Conservation (phyloP, 139 green algal species). For the Chlamydomonas sp. region DNA sequence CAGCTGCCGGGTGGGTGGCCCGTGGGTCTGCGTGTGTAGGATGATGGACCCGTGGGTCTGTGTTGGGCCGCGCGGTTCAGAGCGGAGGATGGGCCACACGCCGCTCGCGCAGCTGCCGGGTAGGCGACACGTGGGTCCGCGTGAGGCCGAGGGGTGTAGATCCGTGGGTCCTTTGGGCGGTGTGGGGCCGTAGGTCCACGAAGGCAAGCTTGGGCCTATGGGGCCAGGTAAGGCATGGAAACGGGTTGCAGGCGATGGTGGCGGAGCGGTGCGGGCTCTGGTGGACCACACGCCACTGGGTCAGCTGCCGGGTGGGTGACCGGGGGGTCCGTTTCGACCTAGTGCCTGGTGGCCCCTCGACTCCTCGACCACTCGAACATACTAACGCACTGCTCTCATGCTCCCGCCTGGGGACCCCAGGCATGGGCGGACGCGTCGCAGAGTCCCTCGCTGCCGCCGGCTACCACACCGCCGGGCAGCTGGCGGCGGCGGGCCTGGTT, state of each 20-base stretch:
- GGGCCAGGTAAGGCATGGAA: neutral
- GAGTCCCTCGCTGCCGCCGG: neutral
- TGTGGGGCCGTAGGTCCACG: neutral
- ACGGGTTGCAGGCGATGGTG: neutral
- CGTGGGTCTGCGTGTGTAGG: neutral
- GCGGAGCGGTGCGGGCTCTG: too few species aligned
- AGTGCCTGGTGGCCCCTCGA: too few species aligned
- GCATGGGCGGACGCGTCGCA: neutral
- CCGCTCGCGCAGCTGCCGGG: constrained; percentile 56
- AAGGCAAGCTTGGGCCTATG: neutral
- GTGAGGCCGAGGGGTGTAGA: neutral
- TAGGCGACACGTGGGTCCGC: neutral
- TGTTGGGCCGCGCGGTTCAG: neutral
- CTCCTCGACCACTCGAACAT: too few species aligned
- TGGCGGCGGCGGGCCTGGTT: neutral
- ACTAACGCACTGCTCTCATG: too few species aligned
- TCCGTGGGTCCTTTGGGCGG: neutral
- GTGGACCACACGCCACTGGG: constrained; percentile 39
- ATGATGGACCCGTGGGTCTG: neutral
- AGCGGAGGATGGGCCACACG: constrained; percentile 3
- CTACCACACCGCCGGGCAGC: neutral
- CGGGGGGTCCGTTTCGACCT: too few species aligned
- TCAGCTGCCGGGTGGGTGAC: constrained; percentile 45
- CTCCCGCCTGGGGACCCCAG: neutral
- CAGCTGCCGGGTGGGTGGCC: constrained; percentile 49